Evolutionary conservation across 2,329 filamentous ascomycete genomes (phyloP).

Genomic region (Claviceps sp.): DNA sequence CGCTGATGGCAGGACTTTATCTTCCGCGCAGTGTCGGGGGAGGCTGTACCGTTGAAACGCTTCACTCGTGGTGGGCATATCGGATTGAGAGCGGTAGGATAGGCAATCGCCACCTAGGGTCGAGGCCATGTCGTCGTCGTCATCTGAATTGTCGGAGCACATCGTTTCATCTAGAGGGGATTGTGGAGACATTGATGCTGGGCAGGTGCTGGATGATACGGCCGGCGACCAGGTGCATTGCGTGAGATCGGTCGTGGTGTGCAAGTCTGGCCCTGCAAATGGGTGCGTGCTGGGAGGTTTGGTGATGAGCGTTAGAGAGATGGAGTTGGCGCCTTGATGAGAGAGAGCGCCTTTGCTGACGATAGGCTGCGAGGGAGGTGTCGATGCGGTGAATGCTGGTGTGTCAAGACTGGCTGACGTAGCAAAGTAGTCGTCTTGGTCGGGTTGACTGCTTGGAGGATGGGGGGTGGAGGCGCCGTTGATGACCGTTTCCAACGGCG

Average conservation of each 20-base stretch:
- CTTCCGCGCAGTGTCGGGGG: constrained; percentile 20
- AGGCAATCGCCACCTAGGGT: constrained; percentile 24
- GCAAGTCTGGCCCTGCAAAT: constrained; percentile 11
- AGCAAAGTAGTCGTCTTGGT: constrained; percentile 45
- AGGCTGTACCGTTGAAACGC: constrained; percentile 31
- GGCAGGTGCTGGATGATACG: constrained; percentile 14
- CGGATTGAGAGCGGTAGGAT: constrained; percentile 12
- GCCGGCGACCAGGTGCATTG: constrained; percentile 14
- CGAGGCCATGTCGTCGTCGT: constrained; percentile 26
- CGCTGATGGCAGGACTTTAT: constrained; percentile 6
- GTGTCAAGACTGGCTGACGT: constrained; percentile 33
- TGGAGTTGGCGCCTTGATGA: constrained; percentile 10
- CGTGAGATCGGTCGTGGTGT: constrained; percentile 11
- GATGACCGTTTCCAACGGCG: constrained; percentile 5
- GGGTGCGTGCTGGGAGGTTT: constrained; percentile 4
- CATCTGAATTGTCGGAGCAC: constrained; percentile 33
- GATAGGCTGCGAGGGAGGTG: constrained; percentile 34
- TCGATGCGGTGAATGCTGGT: constrained; percentile 33
- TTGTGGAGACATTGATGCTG: constrained; percentile 24
- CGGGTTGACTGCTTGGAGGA: constrained; percentile 24
- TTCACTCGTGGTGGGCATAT: constrained; percentile 7
- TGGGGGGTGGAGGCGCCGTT: constrained; percentile 18
- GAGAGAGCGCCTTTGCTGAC: constrained; percentile 14
- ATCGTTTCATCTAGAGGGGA: constrained; percentile 28
- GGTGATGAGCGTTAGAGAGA: constrained; percentile 13